Percentiles rank a stretch among this genome's conserved stretches.
Conservation (phyloP, 2,329 filamentous ascomycete species). For the Claviceps pusilla region DNA sequence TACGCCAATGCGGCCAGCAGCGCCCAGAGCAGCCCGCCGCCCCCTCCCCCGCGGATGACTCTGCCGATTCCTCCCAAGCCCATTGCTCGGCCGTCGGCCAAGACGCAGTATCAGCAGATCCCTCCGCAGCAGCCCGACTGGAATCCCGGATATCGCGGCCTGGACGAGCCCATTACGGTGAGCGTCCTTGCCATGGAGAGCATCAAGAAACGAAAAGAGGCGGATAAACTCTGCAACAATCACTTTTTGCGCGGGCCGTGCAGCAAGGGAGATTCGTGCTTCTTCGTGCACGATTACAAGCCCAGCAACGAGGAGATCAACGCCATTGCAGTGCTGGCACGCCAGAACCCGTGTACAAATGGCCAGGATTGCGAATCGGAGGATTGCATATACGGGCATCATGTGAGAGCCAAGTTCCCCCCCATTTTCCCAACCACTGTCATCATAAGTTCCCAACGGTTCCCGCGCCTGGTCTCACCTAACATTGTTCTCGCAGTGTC, state of each 20-base stretch:
- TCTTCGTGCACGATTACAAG: conserved; percentile 41
- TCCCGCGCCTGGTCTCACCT: no score
- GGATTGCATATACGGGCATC: conserved; percentile 49
- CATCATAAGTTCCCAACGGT: background rate
- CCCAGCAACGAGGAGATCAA: conserved; percentile 38
- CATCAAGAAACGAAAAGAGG: conserved; percentile 40
- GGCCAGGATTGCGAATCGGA: conserved; percentile 43
- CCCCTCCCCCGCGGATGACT: conserved; percentile 21
- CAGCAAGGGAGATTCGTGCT: conserved; percentile 36
- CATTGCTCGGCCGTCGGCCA: conserved; percentile 1
- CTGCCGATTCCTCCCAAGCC: conserved; percentile 24
- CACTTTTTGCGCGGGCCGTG: conserved; percentile 45
- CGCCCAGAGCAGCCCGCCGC: conserved; percentile 19
- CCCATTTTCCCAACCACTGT: background rate
- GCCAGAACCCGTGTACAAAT: conserved; percentile 41
- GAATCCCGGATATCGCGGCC: conserved; percentile 38
- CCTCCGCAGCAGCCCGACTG: conserved; percentile 24
- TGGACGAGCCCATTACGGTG: conserved; percentile 36
- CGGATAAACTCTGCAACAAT: conserved; percentile 46
- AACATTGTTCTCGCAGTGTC: conserved; percentile 27
- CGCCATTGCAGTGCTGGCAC: conserved; percentile 39
- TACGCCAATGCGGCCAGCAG: conserved; percentile 27
- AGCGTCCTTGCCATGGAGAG: conserved; percentile 32
- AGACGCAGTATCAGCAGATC: conserved; percentile 11
- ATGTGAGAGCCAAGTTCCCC: conserved; percentile 28